Evolutionary conservation across 2,329 filamentous ascomycete genomes (phyloP).

Genomic region (Ascosphaera apis): DNA sequence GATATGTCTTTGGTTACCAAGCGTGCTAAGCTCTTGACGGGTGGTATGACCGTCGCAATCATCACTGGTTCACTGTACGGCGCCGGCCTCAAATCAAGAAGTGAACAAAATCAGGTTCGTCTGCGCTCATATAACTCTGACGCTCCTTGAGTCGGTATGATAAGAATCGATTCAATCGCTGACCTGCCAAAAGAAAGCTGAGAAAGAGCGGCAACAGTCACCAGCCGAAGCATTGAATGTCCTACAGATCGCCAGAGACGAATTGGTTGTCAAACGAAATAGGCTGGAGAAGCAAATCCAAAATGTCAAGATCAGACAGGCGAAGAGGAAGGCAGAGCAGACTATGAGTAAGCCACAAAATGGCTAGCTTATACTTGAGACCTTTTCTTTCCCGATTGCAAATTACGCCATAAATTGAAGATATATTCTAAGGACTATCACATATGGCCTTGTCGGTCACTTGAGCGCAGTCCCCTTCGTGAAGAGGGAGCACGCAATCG

Average conservation of each 20-base stretch:
- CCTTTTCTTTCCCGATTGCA: too few species aligned
- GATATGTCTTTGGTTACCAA: conserved; percentile 17
- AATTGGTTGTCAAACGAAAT: conserved; percentile 26
- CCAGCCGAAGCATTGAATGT: conserved; percentile 31
- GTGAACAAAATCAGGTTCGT: conserved; percentile 7
- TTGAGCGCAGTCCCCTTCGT: too few species aligned
- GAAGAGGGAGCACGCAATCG: too few species aligned
- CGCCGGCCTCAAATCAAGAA: conserved; percentile 23
- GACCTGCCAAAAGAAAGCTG: conserved; percentile 14
- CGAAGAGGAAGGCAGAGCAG: conserved; percentile 10
- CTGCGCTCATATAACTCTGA: not conserved
- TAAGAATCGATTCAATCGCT: conserved; percentile 1
- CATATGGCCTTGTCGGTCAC: too few species aligned
- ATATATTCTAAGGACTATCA: too few species aligned
- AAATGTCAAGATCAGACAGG: conserved; percentile 22
- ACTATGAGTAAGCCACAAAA: not conserved
- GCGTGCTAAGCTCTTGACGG: conserved; percentile 28
- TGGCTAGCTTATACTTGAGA: not conserved
- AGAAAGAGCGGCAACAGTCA: conserved; percentile 26
- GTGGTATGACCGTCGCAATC: conserved; percentile 31
- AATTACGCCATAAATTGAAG: too few species aligned
- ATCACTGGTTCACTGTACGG: conserved; percentile 36
- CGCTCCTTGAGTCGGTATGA: not conserved
- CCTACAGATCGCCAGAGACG: conserved; percentile 27
- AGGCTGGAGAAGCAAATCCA: conserved; percentile 34